Percentiles rank a stretch among this genome's conserved stretches.
phyloP scores from a whole-genome alignment of 2,329 filamentous ascomycete genomes.

The Teratosphaeria pseudoeucalypti region DNA sequence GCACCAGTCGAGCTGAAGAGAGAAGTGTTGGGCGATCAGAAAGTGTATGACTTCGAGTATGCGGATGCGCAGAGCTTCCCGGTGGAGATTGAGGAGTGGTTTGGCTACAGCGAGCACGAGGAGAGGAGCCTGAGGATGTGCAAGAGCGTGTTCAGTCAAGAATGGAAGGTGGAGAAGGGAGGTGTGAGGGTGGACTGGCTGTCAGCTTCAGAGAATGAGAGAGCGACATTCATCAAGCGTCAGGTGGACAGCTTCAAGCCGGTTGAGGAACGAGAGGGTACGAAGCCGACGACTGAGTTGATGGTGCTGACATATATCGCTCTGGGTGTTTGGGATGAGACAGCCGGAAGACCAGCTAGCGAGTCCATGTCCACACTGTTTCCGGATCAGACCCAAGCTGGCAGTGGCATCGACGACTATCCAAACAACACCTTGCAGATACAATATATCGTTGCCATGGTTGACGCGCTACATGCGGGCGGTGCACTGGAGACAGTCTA shows the following conservation, averaged over 20 bases:
- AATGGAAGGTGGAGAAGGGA: slow-evolving; percentile 46
- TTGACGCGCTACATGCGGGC: slow-evolving; percentile 31
- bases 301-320: slow-evolving; percentile 38
- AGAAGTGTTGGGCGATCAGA: slow-evolving; percentile 19
- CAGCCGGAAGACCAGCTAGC: slow-evolving; percentile 30
- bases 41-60: slow-evolving; percentile 65
- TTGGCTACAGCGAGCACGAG: slow-evolving; percentile 81
- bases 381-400: slow-evolving; percentile 10
- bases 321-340: slow-evolving; percentile 42
- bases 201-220: slow-evolving; percentile 47
- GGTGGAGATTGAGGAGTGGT: slow-evolving; percentile 96
- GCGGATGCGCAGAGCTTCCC: slow-evolving; percentile 50
- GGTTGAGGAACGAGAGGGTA: slow-evolving; percentile 11
- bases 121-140: slow-evolving; percentile 67
- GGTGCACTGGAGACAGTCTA: slow-evolving; percentile 32
- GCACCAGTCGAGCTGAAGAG: slow-evolving; percentile 11
- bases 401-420: slow-evolving; percentile 22
- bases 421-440: slow-evolving; percentile 31
- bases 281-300: slow-evolving; percentile 14
- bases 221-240: slow-evolving; percentile 46
- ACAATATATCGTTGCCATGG: slow-evolving; percentile 35
- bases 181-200: slow-evolving; percentile 50
- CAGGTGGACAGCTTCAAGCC: slow-evolving; percentile 25
- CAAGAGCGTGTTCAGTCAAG: slow-evolving; percentile 64
- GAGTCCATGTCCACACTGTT: slow-evolving; percentile 17